These are phyloP conservation scores for Nicotiana noctiflora DNA, from an alignment of 257 asterid genomes.

Conservation along the genomic window DNA sequence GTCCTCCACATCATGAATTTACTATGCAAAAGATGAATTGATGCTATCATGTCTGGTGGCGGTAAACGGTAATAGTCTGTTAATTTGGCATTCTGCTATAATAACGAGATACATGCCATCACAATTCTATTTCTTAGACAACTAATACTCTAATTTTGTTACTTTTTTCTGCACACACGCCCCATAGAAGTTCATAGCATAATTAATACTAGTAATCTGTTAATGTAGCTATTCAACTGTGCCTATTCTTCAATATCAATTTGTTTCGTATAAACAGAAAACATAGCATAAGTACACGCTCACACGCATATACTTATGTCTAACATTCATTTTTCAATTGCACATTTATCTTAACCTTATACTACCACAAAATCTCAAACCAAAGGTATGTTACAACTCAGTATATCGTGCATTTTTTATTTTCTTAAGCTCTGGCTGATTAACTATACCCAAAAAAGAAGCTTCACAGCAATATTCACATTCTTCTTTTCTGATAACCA, in stretches of 20 bases:
- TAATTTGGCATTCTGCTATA: not conserved
- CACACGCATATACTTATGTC: not conserved
- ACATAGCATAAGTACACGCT: not conserved
- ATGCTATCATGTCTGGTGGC: not conserved
- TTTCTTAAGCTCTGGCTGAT: not conserved
- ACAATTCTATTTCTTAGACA: not conserved
- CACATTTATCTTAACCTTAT: not conserved
- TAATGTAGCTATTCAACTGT: not conserved
- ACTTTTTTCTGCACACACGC: not conserved
- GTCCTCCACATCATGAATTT: not conserved
- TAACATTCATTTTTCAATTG: not conserved
- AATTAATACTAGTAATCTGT: not conserved
- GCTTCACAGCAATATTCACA: not conserved
- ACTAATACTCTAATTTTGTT: not conserved
- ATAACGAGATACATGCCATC: not conserved
- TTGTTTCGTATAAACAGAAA: not conserved
- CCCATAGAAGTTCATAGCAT: not conserved
- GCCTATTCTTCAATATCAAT: not conserved
- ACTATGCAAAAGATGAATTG: not conserved
- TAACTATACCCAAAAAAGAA: not conserved
- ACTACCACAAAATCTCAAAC: not conserved
- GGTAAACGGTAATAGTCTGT: not conserved
- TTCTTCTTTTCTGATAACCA: no score
- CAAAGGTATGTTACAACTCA: not conserved
- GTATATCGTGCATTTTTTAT: not conserved